Percentiles rank a stretch among this genome's conserved stretches.
phyloP scores from a whole-genome alignment of 495 filamentous ascomycete species.

The Penicillium lagena region DNA sequence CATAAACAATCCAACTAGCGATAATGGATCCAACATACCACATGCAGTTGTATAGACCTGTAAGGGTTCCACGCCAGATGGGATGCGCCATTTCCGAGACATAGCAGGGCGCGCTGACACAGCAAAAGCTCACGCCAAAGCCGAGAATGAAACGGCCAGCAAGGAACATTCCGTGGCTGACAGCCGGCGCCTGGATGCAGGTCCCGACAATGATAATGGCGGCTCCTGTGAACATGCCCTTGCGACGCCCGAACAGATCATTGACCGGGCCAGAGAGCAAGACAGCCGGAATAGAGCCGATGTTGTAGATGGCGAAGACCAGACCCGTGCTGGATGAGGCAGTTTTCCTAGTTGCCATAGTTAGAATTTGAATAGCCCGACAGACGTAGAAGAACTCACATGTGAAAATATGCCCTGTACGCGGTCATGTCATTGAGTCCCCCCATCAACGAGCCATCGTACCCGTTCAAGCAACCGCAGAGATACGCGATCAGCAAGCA shows the following conservation, averaged over 20 bases:
- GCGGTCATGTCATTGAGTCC: constrained; percentile 28
- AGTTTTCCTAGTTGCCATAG: constrained; percentile 6
- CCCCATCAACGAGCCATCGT: constrained; percentile 45
- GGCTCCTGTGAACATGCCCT: constrained; percentile 57
- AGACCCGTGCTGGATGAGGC: constrained; percentile 36
- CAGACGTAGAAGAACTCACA: constrained; percentile 17
- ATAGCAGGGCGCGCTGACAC: constrained; percentile 63
- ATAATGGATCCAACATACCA: constrained; percentile 46
- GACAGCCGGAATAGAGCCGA: constrained; percentile 23
- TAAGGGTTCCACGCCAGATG: constrained; percentile 57
- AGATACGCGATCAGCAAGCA: constrained; percentile 12
- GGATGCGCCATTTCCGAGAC: constrained; percentile 69
- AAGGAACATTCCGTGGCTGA: constrained; percentile 49
- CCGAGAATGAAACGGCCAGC: constrained; percentile 70
- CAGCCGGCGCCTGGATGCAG: constrained; percentile 41
- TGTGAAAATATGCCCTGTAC: constrained; percentile 32
- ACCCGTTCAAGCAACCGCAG: constrained; percentile 35
- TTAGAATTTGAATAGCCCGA: neutral
- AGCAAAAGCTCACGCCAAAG: constrained; percentile 61
- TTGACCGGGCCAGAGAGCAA: constrained; percentile 13
- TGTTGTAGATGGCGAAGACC: constrained; percentile 54
- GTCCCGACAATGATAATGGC: constrained; percentile 53
- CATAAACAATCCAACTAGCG: constrained; percentile 24
- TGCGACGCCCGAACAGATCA: constrained; percentile 43
- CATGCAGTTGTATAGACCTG: constrained; percentile 35